A percentile compares a stretch with the other conserved stretches of the same genome.
Conservation (phyloP, 345 rosid species). For the Nasturtium officinale region DNA sequence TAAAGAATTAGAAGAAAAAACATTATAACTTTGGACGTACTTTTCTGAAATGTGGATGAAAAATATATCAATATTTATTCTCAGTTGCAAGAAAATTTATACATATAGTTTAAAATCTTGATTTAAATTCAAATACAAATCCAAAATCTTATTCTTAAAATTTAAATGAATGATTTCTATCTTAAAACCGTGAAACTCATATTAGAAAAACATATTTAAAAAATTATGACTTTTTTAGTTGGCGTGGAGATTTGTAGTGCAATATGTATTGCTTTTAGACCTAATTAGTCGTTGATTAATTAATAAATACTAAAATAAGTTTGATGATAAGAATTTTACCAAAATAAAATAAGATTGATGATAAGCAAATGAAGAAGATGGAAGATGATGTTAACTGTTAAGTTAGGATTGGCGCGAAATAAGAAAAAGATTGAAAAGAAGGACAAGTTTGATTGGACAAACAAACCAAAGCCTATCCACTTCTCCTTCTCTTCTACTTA, state of each 20-base stretch:
- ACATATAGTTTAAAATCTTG: not conserved
- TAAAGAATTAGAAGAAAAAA: no score
- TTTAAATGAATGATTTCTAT: not conserved
- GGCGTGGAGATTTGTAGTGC: not conserved
- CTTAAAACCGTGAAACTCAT: not conserved
- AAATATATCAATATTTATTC: no score
- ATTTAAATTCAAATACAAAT: not conserved
- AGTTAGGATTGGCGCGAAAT: conserved; percentile 42
- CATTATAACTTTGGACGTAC: no score
- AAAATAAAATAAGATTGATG: not conserved
- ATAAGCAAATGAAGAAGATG: conserved; percentile 30
- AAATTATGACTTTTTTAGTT: not conserved
- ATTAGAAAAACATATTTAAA: no score
- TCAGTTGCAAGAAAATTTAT: no score
- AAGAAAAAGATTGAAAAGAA: conserved; percentile 19
- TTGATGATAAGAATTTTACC: conserved; percentile 11
- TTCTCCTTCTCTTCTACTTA: conserved; percentile 1
- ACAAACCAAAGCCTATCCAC: conserved; percentile 41
- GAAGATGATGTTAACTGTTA: conserved; percentile 33
- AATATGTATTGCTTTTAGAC: not conserved
- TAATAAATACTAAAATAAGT: not conserved
- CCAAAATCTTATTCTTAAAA: no score
- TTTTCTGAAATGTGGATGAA: no score
- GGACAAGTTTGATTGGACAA: conserved; percentile 23
- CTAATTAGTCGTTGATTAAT: not conserved